Evolutionary conservation across 148 eudicot species (phyloP).

Genomic region (Fagopyrum esculentum): DNA sequence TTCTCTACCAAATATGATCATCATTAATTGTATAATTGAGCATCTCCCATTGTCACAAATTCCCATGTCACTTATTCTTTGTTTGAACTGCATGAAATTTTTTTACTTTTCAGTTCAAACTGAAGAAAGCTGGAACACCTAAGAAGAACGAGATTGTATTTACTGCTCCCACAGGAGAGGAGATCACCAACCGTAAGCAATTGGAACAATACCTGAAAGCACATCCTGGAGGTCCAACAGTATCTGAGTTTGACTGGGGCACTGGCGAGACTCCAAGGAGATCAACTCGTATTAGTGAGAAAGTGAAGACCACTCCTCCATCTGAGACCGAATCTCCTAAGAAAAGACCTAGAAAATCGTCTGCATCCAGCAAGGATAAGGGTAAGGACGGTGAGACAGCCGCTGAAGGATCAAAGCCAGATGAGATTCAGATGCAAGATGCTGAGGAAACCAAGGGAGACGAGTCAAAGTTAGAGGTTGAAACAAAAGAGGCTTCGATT

Average conservation of each 20-base stretch:
- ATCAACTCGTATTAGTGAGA: constrained; percentile 77
- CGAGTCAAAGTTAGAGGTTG: neutral
- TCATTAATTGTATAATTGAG: neutral
- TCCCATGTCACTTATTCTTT: neutral
- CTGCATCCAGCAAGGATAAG: constrained; percentile 36
- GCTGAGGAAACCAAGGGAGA: constrained; percentile 6
- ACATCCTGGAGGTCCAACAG: constrained; percentile 66
- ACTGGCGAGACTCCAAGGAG: constrained; percentile 86
- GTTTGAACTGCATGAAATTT: neutral
- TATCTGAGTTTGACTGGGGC: constrained; percentile 83
- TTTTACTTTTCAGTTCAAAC: constrained; percentile 37
- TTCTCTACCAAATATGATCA: neutral
- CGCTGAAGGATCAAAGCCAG: constrained; percentile 18
- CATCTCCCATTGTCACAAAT: neutral
- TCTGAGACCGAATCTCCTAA: constrained; percentile 52
- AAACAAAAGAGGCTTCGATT: neutral
- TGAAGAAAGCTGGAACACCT: constrained; percentile 70
- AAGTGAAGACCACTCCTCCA: constrained; percentile 39
- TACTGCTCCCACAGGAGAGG: constrained; percentile 85
- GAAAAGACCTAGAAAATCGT: constrained; percentile 45
- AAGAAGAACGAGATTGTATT: constrained; percentile 68
- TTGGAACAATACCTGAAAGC: constrained; percentile 82
- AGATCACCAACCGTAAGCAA: constrained; percentile 62
- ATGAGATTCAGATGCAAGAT: constrained; percentile 15
- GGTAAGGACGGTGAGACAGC: constrained; percentile 20